These are phyloP conservation scores for Ajuga reptans DNA, from an alignment of 305 asterid species.

Conservation along the genomic window DNA sequence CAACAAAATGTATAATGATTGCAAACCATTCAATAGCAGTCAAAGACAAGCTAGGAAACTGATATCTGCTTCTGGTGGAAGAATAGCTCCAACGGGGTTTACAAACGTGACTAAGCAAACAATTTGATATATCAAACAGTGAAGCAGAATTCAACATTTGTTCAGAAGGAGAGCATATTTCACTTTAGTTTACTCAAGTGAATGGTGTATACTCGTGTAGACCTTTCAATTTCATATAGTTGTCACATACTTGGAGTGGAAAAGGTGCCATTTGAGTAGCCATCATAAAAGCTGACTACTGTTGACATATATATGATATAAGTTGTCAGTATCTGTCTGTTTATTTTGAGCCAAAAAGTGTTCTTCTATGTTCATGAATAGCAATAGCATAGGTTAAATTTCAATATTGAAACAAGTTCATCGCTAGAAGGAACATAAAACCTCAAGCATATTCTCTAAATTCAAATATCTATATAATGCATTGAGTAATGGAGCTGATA, in stretches of 20 bases:
- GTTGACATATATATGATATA: not conserved
- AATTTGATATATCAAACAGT: not conserved
- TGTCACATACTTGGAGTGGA: not conserved
- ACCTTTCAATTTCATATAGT: not conserved
- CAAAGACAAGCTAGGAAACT: not conserved
- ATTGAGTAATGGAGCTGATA: not conserved
- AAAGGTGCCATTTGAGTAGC: not conserved
- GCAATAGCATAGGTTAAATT: not conserved
- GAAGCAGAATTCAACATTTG: not conserved
- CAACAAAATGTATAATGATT: not conserved
- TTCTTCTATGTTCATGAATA: not conserved
- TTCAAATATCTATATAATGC: not conserved
- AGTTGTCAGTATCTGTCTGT: not conserved
- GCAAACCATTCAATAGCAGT: not conserved
- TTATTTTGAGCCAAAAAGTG: not conserved
- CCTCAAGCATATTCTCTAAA: not conserved
- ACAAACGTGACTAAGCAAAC: not conserved
- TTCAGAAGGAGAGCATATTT: not conserved
- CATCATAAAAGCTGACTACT: not conserved
- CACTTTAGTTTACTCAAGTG: not conserved
- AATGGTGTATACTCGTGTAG: not conserved
- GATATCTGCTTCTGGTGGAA: not conserved
- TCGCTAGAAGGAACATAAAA: not conserved
- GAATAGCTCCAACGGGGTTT: not conserved
- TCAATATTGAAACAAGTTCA: not conserved